Evolutionary conservation across 1,284 basidiomycete genomes (phyloP).

Genomic region (Wallemia mellicola): DNA sequence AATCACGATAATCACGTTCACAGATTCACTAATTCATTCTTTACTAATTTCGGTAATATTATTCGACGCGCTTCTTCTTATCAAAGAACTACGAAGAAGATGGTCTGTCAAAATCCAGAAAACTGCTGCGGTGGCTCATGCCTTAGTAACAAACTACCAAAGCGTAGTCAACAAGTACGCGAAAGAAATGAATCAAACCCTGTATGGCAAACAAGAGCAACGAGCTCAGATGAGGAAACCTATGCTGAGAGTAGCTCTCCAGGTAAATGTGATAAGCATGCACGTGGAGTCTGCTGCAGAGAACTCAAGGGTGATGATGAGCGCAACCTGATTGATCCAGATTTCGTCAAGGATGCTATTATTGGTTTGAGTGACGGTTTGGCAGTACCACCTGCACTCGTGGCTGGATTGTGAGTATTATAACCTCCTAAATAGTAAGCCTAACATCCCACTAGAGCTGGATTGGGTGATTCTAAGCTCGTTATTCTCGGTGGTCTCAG

Average conservation of each 20-base stretch:
- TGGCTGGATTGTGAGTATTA: constrained; percentile 63
- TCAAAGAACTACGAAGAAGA: no score
- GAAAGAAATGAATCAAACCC: not conserved
- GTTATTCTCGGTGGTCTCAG: constrained; percentile 76
- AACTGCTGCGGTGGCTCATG: not conserved
- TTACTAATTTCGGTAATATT: no score
- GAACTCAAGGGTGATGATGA: constrained; percentile 47
- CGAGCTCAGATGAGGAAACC: not conserved
- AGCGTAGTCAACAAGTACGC: not conserved
- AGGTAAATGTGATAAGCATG: constrained; percentile 27
- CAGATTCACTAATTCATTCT: no score
- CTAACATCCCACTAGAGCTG: no score
- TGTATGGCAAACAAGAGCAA: not conserved
- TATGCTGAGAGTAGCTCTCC: constrained; percentile 5
- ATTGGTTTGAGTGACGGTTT: constrained; percentile 90
- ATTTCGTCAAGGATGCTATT: constrained; percentile 52
- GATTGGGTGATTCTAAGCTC: constrained; percentile 54
- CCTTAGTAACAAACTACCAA: not conserved
- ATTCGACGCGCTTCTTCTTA: no score
- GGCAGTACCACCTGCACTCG: constrained; percentile 70
- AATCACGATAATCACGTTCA: no score
- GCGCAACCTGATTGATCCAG: constrained; percentile 47
- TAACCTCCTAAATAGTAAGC: no score
- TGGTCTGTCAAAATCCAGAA: not conserved
- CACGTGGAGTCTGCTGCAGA: constrained; percentile 41